phyloP scores from a whole-genome alignment of 495 filamentous ascomycete genomes.

The Tuber indicum region DNA sequence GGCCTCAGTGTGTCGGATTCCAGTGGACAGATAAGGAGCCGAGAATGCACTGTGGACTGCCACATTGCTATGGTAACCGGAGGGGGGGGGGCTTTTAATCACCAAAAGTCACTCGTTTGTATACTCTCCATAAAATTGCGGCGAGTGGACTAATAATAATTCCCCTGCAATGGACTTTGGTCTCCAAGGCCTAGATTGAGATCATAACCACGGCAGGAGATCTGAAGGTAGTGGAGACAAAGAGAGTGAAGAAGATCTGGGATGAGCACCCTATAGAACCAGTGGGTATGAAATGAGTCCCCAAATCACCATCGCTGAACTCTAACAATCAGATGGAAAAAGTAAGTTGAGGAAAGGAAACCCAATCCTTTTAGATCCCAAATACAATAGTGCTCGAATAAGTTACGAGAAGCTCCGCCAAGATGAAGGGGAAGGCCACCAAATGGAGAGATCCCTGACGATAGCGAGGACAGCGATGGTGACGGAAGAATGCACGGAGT shows the following conservation, averaged over 20 bases:
- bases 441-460: too few species aligned
- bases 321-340: constrained; percentile 52
- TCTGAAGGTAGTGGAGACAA: constrained; percentile 51
- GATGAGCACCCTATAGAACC: constrained; percentile 52
- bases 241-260: constrained; percentile 17
- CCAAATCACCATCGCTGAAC: constrained; percentile 18
- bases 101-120: too few species aligned
- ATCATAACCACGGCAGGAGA: constrained; percentile 9
- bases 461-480: constrained; percentile 39
- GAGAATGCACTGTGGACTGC: too few species aligned
- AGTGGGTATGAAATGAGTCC: constrained; percentile 56
- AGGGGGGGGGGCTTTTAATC: too few species aligned
- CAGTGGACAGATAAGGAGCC: too few species aligned
- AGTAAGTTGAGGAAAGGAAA: constrained; percentile 75
- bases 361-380: constrained; percentile 60
- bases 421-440: constrained; percentile 35
- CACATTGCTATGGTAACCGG: too few species aligned
- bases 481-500: constrained; percentile 25
- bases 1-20: too few species aligned
- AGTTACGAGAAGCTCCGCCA: constrained; percentile 61
- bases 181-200: constrained; percentile 62
- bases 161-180: constrained; percentile 62
- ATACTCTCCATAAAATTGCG: too few species aligned
- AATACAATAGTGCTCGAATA: constrained; percentile 71
- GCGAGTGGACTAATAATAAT: too few species aligned